phyloP scores from a whole-genome alignment of 2,329 filamentous ascomycete genomes.

The Pyricularia grisea region DNA sequence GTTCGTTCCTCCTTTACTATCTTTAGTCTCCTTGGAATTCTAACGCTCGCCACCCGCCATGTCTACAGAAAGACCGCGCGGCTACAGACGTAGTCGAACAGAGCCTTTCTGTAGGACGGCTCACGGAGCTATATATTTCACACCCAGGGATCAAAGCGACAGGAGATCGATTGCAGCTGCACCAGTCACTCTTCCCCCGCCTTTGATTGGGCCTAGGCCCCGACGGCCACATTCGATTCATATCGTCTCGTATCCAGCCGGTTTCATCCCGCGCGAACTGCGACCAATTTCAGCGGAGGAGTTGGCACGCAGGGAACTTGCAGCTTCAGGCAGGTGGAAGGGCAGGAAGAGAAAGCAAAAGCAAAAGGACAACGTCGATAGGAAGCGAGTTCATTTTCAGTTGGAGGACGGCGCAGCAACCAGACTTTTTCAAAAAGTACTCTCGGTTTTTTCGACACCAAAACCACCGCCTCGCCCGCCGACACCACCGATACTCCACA shows the following conservation, averaged over 20 bases:
- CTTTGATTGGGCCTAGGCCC: slow-evolving; percentile 37
- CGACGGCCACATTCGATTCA: slow-evolving; percentile 47
- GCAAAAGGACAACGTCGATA: neutral
- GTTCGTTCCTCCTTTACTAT: neutral
- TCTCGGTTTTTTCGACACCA: slow-evolving; percentile 15
- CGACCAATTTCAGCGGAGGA: slow-evolving; percentile 17
- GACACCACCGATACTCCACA: neutral
- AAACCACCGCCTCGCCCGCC: neutral
- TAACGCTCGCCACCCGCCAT: neutral
- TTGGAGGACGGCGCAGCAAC: slow-evolving; percentile 9
- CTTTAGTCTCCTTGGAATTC: neutral
- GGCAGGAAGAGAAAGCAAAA: slow-evolving; percentile 15
- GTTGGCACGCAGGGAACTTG: slow-evolving; percentile 36
- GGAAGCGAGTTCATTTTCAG: neutral
- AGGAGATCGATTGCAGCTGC: slow-evolving; percentile 12
- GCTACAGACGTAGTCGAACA: neutral
- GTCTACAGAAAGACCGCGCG: neutral
- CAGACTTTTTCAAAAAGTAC: slow-evolving; percentile 18
- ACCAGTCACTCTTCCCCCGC: slow-evolving; percentile 21
- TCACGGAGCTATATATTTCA: slow-evolving; percentile 11
- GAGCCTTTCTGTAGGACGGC: slow-evolving; percentile 9
- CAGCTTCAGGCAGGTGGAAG: slow-evolving; percentile 27
- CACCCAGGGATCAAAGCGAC: slow-evolving; percentile 10
- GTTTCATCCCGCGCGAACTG: slow-evolving; percentile 29
- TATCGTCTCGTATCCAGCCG: slow-evolving; percentile 36